These are phyloP conservation scores for Penicillium freii DNA, from an alignment of 2,329 filamentous ascomycete species.

Conservation along the genomic window DNA sequence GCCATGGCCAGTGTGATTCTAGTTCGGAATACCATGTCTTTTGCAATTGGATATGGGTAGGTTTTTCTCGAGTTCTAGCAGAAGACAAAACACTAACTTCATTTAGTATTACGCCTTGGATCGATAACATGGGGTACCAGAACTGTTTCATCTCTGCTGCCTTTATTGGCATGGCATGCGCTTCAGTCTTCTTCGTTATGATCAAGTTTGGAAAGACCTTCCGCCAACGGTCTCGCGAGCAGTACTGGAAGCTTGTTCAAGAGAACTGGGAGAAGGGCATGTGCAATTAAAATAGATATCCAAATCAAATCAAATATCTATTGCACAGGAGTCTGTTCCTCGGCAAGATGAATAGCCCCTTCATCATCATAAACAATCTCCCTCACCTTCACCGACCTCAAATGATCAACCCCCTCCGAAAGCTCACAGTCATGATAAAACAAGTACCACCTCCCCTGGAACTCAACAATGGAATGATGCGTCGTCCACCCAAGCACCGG, in stretches of 20 bases:
- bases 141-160: conserved; percentile 47
- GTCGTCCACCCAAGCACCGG: conserved; percentile 79
- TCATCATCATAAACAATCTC: conserved; percentile 70
- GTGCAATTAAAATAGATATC: conserved; percentile 24
- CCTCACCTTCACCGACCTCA: conserved; percentile 70
- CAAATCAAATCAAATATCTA: background rate
- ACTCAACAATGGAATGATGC: conserved; percentile 76
- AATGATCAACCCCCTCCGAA: conserved; percentile 66
- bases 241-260: conserved; percentile 39
- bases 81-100: background rate
- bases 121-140: conserved; percentile 44
- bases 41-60: conserved; percentile 46
- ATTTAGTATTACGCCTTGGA: conserved; percentile 48
- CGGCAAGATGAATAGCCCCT: conserved; percentile 55
- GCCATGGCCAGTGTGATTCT: conserved; percentile 46
- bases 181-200: conserved; percentile 42
- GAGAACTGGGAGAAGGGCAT: conserved; percentile 37
- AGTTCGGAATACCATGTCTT: conserved; percentile 50
- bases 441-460: conserved; percentile 67
- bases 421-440: conserved; percentile 75
- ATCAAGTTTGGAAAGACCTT: conserved; percentile 41
- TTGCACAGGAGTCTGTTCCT: background rate
- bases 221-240: conserved; percentile 34
- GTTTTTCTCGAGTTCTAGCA: background rate
- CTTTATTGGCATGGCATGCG: conserved; percentile 38